phyloP scores from a whole-genome alignment of 768 basidiomycete genomes.

The Tricholoma sp. region DNA sequence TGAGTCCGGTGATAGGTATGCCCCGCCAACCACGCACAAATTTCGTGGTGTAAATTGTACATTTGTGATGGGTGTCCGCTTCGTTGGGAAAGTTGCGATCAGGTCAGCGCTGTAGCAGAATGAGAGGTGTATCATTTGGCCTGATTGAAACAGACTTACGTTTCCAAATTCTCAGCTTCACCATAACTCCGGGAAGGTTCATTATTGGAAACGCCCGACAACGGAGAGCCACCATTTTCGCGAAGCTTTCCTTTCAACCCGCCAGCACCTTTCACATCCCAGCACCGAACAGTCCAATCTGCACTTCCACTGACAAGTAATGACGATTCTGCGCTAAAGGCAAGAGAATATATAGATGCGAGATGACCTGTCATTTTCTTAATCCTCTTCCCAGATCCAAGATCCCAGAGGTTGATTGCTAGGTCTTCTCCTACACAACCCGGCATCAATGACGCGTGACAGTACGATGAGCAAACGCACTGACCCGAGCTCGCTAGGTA shows the following conservation, averaged over 20 bases:
- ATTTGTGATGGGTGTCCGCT: slow-evolving; percentile 89
- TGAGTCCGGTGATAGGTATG: slow-evolving; percentile 56
- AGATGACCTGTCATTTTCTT: slow-evolving; percentile 97
- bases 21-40: slow-evolving; percentile 84
- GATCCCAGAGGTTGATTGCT: slow-evolving; percentile 94
- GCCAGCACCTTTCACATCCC: slow-evolving; percentile 87
- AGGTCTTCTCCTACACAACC: slow-evolving; percentile 70
- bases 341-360: slow-evolving; percentile 82
- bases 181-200: slow-evolving; percentile 27
- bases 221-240: slow-evolving; percentile 41
- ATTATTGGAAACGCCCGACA: slow-evolving; percentile 12
- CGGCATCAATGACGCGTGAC: not conserved
- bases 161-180: slow-evolving; percentile 61
- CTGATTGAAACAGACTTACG: slow-evolving; percentile 44
- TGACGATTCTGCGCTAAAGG: slow-evolving; percentile 89
- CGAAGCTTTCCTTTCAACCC: slow-evolving; percentile 52
- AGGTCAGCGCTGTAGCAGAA: slow-evolving; percentile 63
- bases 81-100: slow-evolving; percentile 89
- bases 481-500: slow-evolving; percentile 88
- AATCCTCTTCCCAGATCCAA: slow-evolving; percentile 89
- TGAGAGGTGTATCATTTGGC: slow-evolving; percentile 4
- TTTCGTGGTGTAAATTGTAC: slow-evolving; percentile 95
- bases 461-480: slow-evolving; percentile 4
- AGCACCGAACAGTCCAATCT: slow-evolving; percentile 97
- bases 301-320: slow-evolving; percentile 87